A percentile compares a stretch with the other conserved stretches of the same genome.
These are phyloP conservation scores for Astrothelium subdiscretum DNA, from an alignment of 495 filamentous ascomycete genomes.

Conservation along the genomic window DNA sequence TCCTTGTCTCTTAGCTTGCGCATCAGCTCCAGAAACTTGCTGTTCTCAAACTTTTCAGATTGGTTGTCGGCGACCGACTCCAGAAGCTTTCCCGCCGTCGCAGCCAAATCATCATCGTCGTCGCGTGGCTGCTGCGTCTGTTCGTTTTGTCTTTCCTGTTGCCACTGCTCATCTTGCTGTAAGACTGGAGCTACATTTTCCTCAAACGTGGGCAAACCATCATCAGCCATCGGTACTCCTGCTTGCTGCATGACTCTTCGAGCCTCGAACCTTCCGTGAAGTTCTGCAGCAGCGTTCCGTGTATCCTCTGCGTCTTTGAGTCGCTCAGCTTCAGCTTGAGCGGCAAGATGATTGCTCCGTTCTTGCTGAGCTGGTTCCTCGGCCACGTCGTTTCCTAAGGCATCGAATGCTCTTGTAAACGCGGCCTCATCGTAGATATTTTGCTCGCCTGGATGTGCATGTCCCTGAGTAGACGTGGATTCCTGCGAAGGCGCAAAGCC, in stretches of 20 bases:
- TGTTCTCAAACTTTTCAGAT: slow-evolving; percentile 63
- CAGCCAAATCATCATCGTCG: slow-evolving; percentile 56
- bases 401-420: slow-evolving; percentile 52
- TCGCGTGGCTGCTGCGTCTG: neutral
- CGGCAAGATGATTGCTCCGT: neutral
- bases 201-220: neutral
- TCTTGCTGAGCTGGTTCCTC: neutral
- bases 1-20: slow-evolving; percentile 35
- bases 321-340: neutral
- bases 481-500: neutral
- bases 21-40: slow-evolving; percentile 69
- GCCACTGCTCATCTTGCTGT: slow-evolving; percentile 6
- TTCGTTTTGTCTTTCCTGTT: slow-evolving; percentile 17
- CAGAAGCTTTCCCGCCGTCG: slow-evolving; percentile 58
- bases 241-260: neutral
- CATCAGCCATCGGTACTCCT: neutral
- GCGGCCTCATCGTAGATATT: slow-evolving; percentile 46
- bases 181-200: neutral
- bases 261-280: neutral
- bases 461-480: neutral
- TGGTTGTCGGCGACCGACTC: slow-evolving; percentile 57
- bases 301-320: neutral
- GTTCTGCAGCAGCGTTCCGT: neutral
- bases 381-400: slow-evolving; percentile 19
- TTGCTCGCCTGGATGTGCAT: neutral